Evolutionary conservation across 1,284 basidiomycete genomes (phyloP), one percentile per base, ranked within the genome.

Genomic region (Moniliella sp.): DNA sequence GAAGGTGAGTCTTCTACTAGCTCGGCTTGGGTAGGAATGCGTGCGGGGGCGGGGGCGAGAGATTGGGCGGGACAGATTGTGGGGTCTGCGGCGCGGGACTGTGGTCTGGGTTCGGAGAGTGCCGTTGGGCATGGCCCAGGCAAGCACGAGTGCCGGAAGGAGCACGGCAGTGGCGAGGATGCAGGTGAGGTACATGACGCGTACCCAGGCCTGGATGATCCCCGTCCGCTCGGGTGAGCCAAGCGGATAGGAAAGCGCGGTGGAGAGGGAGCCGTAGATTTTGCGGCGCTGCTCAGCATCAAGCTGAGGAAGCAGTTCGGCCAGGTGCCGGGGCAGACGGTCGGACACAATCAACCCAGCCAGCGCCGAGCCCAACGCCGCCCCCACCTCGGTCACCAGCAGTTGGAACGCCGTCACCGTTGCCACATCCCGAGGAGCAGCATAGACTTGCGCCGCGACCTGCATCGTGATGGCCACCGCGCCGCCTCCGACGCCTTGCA

Each of bases 391-490:
- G 8, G 76, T 75, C 46, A 78, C 68, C 23, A 84, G 67, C 18
- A 83, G 65, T 10, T 82, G 72, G 40, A 82, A 66, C 0, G 81
- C 80, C 3, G 76, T 83, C 33, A 76, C 75, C 43, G 75, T 73
- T 0, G 78, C 80, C 13, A 83, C 73, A 45, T 83, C 78, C 15
- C 53, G 43, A 51, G 79, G 78, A 0, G 72, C 65, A 1, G 81
- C 78, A 7, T 72, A 66, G 2, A 76, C 78, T 58, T 84, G 81
- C 0, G 78, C 74, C 23, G 71, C 74, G 35, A 81, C 75, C 57
- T 77, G 76, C 3, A 70, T 65, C 5, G 73, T 64, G 29, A 74
- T 66, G 1, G 74, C 69, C 1, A 78, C 74, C 42, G 81, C 69
- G 14, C 79, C 81, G 15, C 78, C 78, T 9, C 78, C 78, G 10